These are phyloP conservation scores for Tulasnella sp. DNA, from an alignment of 768 basidiomycete genomes.

Conservation along the genomic window DNA sequence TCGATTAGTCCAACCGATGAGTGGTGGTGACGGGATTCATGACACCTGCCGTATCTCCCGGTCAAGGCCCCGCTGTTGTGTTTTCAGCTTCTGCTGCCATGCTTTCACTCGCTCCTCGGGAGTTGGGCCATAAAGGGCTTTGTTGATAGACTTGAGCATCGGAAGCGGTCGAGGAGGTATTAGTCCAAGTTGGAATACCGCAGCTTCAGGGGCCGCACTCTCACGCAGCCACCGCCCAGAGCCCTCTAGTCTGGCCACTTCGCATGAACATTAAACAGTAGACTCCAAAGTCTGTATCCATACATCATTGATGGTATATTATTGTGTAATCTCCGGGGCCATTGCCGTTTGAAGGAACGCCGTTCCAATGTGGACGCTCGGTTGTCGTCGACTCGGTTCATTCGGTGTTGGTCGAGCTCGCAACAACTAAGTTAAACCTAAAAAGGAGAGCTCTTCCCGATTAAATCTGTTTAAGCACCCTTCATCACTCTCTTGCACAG, in stretches of 20 bases:
- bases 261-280: not conserved
- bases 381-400: not conserved
- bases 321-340: too few species aligned
- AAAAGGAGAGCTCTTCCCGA: too few species aligned
- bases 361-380: not conserved
- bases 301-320: not conserved
- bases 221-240: not conserved
- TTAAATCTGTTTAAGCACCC: not conserved
- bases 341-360: too few species aligned
- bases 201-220: not conserved
- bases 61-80: slow-evolving; percentile 78
- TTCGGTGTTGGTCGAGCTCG: not conserved
- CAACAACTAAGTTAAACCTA: not conserved
- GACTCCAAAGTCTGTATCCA: not conserved
- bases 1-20: not conserved
- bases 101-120: slow-evolving; percentile 87
- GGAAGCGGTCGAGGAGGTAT: slow-evolving; percentile 13
- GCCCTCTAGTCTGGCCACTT: not conserved
- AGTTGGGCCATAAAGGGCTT: slow-evolving; percentile 93
- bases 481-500: not conserved
- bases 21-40: not conserved
- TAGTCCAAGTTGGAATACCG: not conserved
- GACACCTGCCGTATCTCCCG: slow-evolving; percentile 92
- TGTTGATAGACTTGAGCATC: slow-evolving; percentile 79
- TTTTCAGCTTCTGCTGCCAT: slow-evolving; percentile 86